phyloP scores from a whole-genome alignment of 352 stramenopile species.

The Phytophthora citrophthora region DNA sequence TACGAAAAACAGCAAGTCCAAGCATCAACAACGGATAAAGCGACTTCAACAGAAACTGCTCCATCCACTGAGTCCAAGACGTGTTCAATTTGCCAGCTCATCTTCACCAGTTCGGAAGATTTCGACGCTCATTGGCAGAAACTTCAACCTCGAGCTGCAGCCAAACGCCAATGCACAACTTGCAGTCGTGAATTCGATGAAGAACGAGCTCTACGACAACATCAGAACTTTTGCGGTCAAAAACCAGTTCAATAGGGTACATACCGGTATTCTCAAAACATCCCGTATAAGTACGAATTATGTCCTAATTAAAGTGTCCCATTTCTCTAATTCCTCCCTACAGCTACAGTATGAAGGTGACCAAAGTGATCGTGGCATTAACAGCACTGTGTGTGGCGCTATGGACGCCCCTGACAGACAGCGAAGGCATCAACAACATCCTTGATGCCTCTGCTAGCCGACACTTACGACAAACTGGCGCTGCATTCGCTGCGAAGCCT shows the following conservation, averaged over 20 bases:
- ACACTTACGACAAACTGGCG: constrained; percentile 20
- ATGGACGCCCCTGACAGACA: background rate
- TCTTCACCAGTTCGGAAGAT: constrained; percentile 29
- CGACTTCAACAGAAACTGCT: background rate
- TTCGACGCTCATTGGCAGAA: constrained; percentile 53
- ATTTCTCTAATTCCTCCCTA: constrained; percentile 1
- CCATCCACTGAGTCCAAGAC: constrained; percentile 11
- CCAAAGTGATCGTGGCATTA: constrained; percentile 18
- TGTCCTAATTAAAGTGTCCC: background rate
- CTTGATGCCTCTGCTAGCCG: background rate
- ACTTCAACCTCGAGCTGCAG: constrained; percentile 30
- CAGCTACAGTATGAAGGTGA: constrained; percentile 25
- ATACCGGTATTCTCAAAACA: background rate
- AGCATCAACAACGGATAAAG: background rate
- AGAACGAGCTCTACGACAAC: constrained; percentile 73
- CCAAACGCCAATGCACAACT: constrained; percentile 42
- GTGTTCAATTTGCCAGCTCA: constrained; percentile 49
- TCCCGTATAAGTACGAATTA: constrained; percentile 4
- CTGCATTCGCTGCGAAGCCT: constrained; percentile 8
- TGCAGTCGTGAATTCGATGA: constrained; percentile 70
- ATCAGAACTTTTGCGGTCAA: constrained; percentile 72
- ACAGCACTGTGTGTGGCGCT: constrained; percentile 22
- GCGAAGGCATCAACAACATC: background rate
- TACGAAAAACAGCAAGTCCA: constrained; percentile 44
- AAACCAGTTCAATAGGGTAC: background rate